Percentiles rank a stretch among this genome's conserved stretches.
phyloP scores from a whole-genome alignment of 2,329 filamentous ascomycete genomes.

The Diaporthe australafricana region DNA sequence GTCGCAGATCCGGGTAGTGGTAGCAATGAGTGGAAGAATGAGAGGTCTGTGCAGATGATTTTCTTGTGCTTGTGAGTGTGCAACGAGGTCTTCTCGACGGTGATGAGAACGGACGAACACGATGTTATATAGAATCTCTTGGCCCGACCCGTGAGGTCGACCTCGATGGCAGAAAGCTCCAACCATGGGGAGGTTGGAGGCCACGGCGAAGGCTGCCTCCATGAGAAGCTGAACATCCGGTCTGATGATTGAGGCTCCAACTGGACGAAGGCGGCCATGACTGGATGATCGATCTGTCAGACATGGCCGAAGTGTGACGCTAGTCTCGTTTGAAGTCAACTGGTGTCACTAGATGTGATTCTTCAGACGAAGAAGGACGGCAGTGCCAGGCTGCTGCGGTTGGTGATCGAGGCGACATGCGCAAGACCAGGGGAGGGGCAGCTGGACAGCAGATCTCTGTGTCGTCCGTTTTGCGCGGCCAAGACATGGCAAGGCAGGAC shows the following conservation, averaged over 20 bases:
- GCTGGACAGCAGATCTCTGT: constrained; percentile 3
- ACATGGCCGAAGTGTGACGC: constrained; percentile 26
- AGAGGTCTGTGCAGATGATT: constrained; percentile 20
- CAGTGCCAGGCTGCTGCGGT: neutral
- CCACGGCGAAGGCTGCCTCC: constrained; percentile 18
- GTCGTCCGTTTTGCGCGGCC: constrained; percentile 19
- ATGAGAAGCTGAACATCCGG: constrained; percentile 24
- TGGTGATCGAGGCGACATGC: constrained; percentile 2
- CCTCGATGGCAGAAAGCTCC: neutral
- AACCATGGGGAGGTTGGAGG: neutral
- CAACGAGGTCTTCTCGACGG: neutral
- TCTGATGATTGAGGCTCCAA: constrained; percentile 24
- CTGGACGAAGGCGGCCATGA: constrained; percentile 8
- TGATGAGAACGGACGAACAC: neutral
- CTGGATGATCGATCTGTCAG: constrained; percentile 23
- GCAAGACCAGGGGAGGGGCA: neutral
- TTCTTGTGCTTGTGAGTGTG: neutral
- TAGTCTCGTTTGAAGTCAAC: constrained; percentile 27
- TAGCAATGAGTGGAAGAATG: neutral
- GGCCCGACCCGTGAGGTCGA: neutral
- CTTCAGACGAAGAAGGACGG: neutral
- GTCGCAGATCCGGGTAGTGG: constrained; percentile 33
- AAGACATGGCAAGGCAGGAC: neutral
- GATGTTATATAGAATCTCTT: neutral
- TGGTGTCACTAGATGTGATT: neutral